Evolutionary conservation across 78 protist genomes (phyloP).

Genomic region (Cavenderia fasciculata): DNA sequence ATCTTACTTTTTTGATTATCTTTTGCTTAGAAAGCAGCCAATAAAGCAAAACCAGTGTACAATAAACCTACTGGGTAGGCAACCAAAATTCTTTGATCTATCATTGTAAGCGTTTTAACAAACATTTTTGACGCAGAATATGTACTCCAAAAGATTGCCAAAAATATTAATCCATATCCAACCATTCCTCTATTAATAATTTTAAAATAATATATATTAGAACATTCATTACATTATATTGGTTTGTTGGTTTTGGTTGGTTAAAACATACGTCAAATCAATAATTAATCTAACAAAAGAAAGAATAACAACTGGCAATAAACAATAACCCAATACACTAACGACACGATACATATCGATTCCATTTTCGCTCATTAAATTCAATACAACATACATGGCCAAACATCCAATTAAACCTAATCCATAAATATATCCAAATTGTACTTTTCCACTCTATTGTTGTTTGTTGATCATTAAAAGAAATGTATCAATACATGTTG

Average conservation of each 20-base stretch:
- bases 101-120: slow-evolving; percentile 78
- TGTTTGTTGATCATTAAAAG: not conserved
- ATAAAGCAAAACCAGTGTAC: slow-evolving; percentile 90
- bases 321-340: slow-evolving; percentile 93
- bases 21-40: slow-evolving; percentile 87
- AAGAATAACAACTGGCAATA: slow-evolving; percentile 93
- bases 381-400: slow-evolving; percentile 85
- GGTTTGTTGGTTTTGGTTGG: not conserved
- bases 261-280: slow-evolving; percentile 25
- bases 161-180: slow-evolving; percentile 60
- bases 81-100: slow-evolving; percentile 83
- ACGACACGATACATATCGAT: slow-evolving; percentile 68
- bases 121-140: slow-evolving; percentile 88
- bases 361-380: slow-evolving; percentile 73
- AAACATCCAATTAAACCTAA: slow-evolving; percentile 90
- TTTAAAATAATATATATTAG: not conserved
- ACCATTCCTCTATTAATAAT: slow-evolving; percentile 51
- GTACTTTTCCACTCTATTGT: slow-evolving; percentile 90
- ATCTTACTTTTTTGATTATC: not conserved
- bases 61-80: slow-evolving; percentile 92
- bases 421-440: slow-evolving; percentile 95
- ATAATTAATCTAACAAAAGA: slow-evolving; percentile 78
- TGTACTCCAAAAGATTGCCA: slow-evolving; percentile 88
- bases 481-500: not conserved
- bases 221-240: not conserved